Evolutionary conservation across 1,284 basidiomycete genomes (phyloP).

Genomic region (Coniferiporia weirii): DNA sequence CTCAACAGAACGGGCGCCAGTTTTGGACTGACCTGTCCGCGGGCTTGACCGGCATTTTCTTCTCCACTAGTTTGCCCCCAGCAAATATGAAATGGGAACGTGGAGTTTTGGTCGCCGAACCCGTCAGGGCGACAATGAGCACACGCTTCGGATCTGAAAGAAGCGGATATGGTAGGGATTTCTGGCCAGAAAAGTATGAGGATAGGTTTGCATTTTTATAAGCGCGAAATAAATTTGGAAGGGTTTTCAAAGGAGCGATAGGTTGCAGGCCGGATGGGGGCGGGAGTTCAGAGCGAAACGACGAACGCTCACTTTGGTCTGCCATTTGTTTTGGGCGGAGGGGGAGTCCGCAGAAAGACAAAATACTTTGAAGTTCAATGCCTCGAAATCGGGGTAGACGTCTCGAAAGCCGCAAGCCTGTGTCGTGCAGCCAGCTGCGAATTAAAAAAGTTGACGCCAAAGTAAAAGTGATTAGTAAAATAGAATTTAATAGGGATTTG

Average conservation of each 20-base stretch:
- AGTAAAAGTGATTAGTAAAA: no score
- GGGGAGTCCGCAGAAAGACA: conserved; percentile 85
- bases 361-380: conserved; percentile 71
- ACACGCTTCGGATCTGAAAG: conserved; percentile 82
- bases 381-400: conserved; percentile 67
- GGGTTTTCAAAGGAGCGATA: no score
- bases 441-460: background rate
- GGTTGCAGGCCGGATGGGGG: background rate
- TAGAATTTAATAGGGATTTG: no score
- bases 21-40: conserved; percentile 58
- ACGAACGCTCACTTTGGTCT: conserved; percentile 58
- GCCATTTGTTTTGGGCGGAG: conserved; percentile 75
- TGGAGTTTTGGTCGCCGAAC: conserved; percentile 75
- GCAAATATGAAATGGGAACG: conserved; percentile 89
- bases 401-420: conserved; percentile 91
- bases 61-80: conserved; percentile 80
- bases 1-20: background rate
- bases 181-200: conserved; percentile 36
- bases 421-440: conserved; percentile 75
- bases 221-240: no score
- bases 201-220: background rate
- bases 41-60: conserved; percentile 79
- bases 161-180: conserved; percentile 78
- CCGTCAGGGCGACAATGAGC: conserved; percentile 77
- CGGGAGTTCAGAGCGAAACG: background rate